Percentiles rank a stretch among this genome's conserved stretches.
Evolutionary conservation across 345 rosid genomes (phyloP).

Genomic region (Abelmoschus esculentus): DNA sequence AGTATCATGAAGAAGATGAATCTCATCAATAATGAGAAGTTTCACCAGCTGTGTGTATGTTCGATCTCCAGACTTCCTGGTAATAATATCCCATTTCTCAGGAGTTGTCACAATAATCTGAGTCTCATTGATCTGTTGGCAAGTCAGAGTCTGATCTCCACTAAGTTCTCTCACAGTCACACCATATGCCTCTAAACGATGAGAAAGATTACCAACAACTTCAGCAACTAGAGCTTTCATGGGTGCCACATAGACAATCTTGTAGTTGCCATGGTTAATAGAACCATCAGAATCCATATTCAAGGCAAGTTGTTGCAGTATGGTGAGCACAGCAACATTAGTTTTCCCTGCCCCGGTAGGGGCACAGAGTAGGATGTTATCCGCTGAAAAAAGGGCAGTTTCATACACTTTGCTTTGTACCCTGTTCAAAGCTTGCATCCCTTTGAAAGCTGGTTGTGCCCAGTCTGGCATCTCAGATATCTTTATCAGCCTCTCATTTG

Average conservation of each 20-base stretch:
- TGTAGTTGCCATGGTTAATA: conserved; percentile 59
- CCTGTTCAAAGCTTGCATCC: conserved; percentile 87
- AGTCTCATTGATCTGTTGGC: conserved; percentile 92
- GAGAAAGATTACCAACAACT: conserved; percentile 80
- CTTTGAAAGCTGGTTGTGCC: conserved; percentile 94
- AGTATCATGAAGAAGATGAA: conserved; percentile 94
- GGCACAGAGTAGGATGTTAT: conserved; percentile 87
- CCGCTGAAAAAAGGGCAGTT: conserved; percentile 68
- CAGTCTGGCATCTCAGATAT: conserved; percentile 80
- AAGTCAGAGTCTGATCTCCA: conserved; percentile 87
- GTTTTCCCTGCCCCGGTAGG: conserved; percentile 99
- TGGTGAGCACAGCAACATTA: conserved; percentile 92
- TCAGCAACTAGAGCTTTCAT: conserved; percentile 99
- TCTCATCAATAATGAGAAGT: conserved; percentile 89
- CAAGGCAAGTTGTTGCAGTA: conserved; percentile 80
- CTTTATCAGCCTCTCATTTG: conserved; percentile 64
- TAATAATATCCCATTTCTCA: conserved; percentile 96
- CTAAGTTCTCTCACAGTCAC: conserved; percentile 82
- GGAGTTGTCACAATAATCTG: conserved; percentile 97
- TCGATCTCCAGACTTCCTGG: conserved; percentile 97
- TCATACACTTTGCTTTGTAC: conserved; percentile 89
- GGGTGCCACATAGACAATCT: conserved; percentile 96
- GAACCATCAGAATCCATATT: conserved; percentile 62
- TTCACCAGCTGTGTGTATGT: conserved; percentile 87
- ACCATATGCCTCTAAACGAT: conserved; percentile 65